phyloP scores from a whole-genome alignment of 1,284 basidiomycete species.

The Ustilago curta region DNA sequence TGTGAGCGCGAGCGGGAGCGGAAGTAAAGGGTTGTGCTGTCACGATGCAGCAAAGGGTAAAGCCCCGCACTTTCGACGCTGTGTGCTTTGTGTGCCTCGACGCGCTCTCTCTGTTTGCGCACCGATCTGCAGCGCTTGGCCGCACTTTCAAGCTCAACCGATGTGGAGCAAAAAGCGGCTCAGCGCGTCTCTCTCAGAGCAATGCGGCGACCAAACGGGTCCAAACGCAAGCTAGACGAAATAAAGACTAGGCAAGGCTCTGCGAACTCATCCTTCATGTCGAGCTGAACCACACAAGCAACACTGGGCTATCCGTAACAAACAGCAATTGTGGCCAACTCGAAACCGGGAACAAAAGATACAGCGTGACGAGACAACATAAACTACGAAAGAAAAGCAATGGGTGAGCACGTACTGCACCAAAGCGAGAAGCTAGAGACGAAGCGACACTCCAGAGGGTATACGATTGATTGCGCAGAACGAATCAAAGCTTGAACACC shows the following conservation, averaged over 20 bases:
- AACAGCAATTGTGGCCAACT: too few species aligned
- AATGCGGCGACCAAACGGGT: too few species aligned
- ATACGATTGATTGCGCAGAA: conserved; percentile 5
- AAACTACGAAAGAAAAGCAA: neutral
- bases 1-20: conserved; percentile 1
- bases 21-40: conserved; percentile 11
- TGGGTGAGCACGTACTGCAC: too few species aligned
- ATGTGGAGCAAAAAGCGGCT: conserved; percentile 17
- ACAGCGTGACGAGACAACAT: too few species aligned
- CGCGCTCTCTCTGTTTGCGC: conserved; percentile 4
- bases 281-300: too few species aligned
- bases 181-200: too few species aligned
- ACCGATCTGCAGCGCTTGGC: conserved; percentile 22
- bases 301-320: too few species aligned
- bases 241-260: too few species aligned
- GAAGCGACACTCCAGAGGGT: conserved; percentile 12
- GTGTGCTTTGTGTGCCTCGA: neutral
- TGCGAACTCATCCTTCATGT: too few species aligned
- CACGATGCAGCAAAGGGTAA: neutral
- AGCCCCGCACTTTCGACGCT: conserved; percentile 12
- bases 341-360: too few species aligned
- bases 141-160: neutral
- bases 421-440: neutral
- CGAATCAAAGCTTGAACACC: conserved; percentile 47
- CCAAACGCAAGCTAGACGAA: too few species aligned